Percentiles rank a stretch among this genome's conserved stretches.
These are phyloP conservation scores for Globisporangium cylindrosporum DNA, from an alignment of 352 stramenopile genomes.

Conservation along the genomic window DNA sequence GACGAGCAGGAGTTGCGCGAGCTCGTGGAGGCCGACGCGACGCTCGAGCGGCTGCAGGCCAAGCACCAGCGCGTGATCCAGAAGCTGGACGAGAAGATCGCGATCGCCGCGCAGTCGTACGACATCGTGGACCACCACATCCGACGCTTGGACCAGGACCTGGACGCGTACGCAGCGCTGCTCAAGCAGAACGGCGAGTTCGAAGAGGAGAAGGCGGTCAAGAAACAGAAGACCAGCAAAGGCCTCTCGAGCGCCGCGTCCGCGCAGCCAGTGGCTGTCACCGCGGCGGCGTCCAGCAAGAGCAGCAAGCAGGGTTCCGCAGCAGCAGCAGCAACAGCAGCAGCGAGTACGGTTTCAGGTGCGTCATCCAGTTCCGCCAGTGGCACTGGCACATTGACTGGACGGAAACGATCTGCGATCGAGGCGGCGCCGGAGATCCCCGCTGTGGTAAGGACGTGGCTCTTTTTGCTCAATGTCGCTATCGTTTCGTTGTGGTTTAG, in stretches of 20 bases:
- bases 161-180: conserved; percentile 69
- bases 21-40: conserved; percentile 59
- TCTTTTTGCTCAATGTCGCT: background rate
- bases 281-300: conserved; percentile 5
- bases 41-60: conserved; percentile 37
- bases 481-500: background rate
- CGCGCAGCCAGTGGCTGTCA: background rate
- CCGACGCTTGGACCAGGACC: conserved; percentile 68
- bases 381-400: conserved; percentile 15
- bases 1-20: conserved; percentile 61
- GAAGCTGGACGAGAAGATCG: conserved; percentile 88
- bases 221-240: conserved; percentile 48
- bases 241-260: conserved; percentile 6
- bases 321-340: conserved; percentile 2
- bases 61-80: conserved; percentile 76
- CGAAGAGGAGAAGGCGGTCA: conserved; percentile 62
- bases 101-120: conserved; percentile 83
- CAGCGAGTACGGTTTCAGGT: background rate
- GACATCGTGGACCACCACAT: conserved; percentile 88
- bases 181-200: conserved; percentile 79
- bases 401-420: conserved; percentile 50
- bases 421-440: conserved; percentile 33
- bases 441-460: conserved; percentile 16
- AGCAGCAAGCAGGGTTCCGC: conserved; percentile 12
- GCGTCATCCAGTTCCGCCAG: conserved; percentile 7